Evolutionary conservation across 805 yeast genomes (phyloP), one percentile per base, ranked within the genome.

Genomic region (Candida endomychidarum): DNA sequence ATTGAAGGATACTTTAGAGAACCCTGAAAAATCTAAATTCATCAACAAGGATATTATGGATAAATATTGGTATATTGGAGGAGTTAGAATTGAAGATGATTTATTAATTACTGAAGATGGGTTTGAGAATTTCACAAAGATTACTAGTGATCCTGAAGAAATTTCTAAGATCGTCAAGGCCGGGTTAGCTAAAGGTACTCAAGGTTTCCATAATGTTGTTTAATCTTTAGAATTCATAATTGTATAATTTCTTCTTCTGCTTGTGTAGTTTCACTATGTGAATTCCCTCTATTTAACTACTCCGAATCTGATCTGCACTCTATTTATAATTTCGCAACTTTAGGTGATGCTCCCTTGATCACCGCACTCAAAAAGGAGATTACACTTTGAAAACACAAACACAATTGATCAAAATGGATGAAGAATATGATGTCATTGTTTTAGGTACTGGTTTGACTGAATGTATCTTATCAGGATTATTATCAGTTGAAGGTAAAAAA

Each of bases 401-500:
- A 5, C 35, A 32, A 21, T 11, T 30, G 31, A 30, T 10, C 24
- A 38, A 25, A 14, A 88, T 93, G 96, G 98, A 93, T 67, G 96
- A 90, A 65, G 80, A 86, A 50, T 93, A 90, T 79, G 99, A 93
- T 71, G 96, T 91, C 46, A 91, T 93, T 52, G 97, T 91, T 19
- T 75, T 91, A 45, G 99, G 98, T 57, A 74, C 79, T 45, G 99
- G 99, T n/a, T 76, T 93, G 49, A 91, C 97, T 33, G 99, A 93
- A 64, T 93, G 99, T 70, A 84, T 93, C 45, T 76, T 93, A 32
- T 88, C 96, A 1, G 99, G 99, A 3, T 67, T 93, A 38, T 74
- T 93, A 33, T 88, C 97, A 8, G 96, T 91, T n/a, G 98, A 93
- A 57, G 98, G 98, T 47, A 91, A 93, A 72, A 93, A 93, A 59